phyloP scores from a whole-genome alignment of 352 stramenopile genomes.

The Aphanomyces astaci region DNA sequence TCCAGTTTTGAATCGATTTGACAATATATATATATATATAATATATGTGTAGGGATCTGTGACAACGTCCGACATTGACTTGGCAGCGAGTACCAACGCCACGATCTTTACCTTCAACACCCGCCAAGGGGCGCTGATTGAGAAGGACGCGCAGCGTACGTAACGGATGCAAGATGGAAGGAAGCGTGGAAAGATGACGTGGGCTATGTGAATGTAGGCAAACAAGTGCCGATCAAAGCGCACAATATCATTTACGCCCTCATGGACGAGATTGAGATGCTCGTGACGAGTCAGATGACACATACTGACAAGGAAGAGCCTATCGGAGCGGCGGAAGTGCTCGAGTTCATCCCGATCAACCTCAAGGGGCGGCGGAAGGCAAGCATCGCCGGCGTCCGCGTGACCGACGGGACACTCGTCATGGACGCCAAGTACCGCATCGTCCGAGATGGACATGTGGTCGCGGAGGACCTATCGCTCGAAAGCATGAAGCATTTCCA shows the following conservation, averaged over 20 bases:
- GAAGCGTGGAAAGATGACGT: not conserved
- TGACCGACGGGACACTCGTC: slow-evolving; percentile 91
- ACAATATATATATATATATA: too few species aligned
- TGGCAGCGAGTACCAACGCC: slow-evolving; percentile 72
- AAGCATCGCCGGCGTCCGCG: slow-evolving; percentile 93
- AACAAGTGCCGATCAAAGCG: slow-evolving; percentile 56
- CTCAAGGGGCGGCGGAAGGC: slow-evolving; percentile 75
- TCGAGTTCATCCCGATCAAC: slow-evolving; percentile 82
- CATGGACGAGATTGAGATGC: slow-evolving; percentile 80
- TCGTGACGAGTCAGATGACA: slow-evolving; percentile 58
- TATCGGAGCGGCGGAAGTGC: slow-evolving; percentile 63
- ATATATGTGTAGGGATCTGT: slow-evolving; percentile 39
- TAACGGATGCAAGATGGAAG: not conserved
- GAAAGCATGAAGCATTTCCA: slow-evolving; percentile 87
- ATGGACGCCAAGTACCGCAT: slow-evolving; percentile 77
- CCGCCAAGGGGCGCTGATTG: slow-evolving; percentile 56
- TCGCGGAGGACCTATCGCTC: slow-evolving; percentile 78
- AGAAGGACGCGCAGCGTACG: slow-evolving; percentile 47
- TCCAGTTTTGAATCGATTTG: too few species aligned
- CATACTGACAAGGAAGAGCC: slow-evolving; percentile 57
- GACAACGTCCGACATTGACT: slow-evolving; percentile 71
- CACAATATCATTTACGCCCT: slow-evolving; percentile 86
- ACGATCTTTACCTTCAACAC: slow-evolving; percentile 88
- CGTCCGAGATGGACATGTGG: slow-evolving; percentile 86
- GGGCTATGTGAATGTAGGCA: slow-evolving; percentile 43